Percentiles rank a stretch among this genome's conserved stretches.
phyloP scores from a whole-genome alignment of 2,329 filamentous ascomycete genomes.

The Phialophora expanda region DNA sequence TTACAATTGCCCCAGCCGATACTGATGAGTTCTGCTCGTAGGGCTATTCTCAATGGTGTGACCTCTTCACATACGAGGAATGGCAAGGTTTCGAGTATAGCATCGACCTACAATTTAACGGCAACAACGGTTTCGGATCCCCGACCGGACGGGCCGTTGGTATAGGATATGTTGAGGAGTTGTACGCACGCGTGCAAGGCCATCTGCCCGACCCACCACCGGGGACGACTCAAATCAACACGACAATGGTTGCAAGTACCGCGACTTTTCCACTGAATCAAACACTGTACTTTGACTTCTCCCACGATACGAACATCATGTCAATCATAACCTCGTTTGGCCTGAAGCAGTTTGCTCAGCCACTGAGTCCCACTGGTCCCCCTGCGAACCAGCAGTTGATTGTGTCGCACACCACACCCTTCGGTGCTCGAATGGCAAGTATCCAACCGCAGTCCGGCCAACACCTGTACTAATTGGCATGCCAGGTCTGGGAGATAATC shows the following conservation, averaged over 20 bases:
- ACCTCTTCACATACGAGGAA: conserved; percentile 75
- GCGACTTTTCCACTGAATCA: conserved; percentile 76
- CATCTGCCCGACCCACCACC: conserved; percentile 38
- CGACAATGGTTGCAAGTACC: conserved; percentile 57
- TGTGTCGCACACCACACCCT: conserved; percentile 71
- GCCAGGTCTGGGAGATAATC: conserved; percentile 70
- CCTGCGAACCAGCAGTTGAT: conserved; percentile 66
- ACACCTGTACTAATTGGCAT: conserved; percentile 1
- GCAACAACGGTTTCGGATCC: conserved; percentile 61
- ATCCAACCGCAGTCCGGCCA: background rate
- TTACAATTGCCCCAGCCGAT: background rate
- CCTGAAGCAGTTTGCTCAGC: conserved; percentile 63
- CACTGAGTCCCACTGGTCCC: conserved; percentile 62
- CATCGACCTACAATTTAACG: conserved; percentile 69
- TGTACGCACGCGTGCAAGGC: conserved; percentile 64
- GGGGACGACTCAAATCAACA: conserved; percentile 53
- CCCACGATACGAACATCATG: conserved; percentile 76
- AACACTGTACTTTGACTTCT: conserved; percentile 77
- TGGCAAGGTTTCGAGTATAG: conserved; percentile 75
- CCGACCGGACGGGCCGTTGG: conserved; percentile 72
- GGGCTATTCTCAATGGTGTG: conserved; percentile 75
- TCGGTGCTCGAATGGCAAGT: conserved; percentile 67
- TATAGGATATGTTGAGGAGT: conserved; percentile 73
- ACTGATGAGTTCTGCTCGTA: background rate
- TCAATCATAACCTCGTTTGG: conserved; percentile 74